phyloP scores from a whole-genome alignment of 495 filamentous ascomycete genomes.

The Friedmanniomyces simplex region DNA sequence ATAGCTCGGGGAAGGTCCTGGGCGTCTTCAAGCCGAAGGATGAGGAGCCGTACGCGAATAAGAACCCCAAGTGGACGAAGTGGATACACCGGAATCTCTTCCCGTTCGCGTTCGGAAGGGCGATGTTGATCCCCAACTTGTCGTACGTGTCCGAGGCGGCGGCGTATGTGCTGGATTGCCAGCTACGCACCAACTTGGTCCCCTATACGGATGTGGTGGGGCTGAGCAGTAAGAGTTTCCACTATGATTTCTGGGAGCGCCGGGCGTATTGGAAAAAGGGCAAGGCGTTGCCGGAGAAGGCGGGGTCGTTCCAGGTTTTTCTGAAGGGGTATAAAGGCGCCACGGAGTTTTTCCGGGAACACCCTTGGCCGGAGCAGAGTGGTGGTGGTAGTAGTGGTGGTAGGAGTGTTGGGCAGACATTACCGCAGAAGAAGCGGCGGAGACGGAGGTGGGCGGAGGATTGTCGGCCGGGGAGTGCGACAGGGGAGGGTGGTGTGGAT shows the following conservation, averaged over 20 bases:
- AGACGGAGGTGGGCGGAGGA: constrained; percentile 72
- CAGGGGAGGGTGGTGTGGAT: constrained; percentile 58
- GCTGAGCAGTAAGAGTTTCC: constrained; percentile 91
- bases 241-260: constrained; percentile 95
- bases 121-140: constrained; percentile 96
- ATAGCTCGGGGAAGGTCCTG: constrained; percentile 82
- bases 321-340: constrained; percentile 94
- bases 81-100: constrained; percentile 54
- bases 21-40: constrained; percentile 99
- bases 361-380: constrained; percentile 99
- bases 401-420: neutral
- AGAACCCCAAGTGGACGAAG: constrained; percentile 38
- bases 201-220: constrained; percentile 93
- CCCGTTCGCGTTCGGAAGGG: constrained; percentile 91
- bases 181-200: constrained; percentile 82
- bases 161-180: constrained; percentile 85
- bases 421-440: constrained; percentile 43
- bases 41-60: constrained; percentile 78
- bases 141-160: constrained; percentile 98
- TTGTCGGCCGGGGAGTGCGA: constrained; percentile 61
- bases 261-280: constrained; percentile 76
- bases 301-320: constrained; percentile 95
- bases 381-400: constrained; percentile 55
- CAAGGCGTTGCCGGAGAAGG: constrained; percentile 81
- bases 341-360: constrained; percentile 84